These are phyloP conservation scores for Starmerella cellae DNA, from an alignment of 805 yeast species.

Conservation along the genomic window DNA sequence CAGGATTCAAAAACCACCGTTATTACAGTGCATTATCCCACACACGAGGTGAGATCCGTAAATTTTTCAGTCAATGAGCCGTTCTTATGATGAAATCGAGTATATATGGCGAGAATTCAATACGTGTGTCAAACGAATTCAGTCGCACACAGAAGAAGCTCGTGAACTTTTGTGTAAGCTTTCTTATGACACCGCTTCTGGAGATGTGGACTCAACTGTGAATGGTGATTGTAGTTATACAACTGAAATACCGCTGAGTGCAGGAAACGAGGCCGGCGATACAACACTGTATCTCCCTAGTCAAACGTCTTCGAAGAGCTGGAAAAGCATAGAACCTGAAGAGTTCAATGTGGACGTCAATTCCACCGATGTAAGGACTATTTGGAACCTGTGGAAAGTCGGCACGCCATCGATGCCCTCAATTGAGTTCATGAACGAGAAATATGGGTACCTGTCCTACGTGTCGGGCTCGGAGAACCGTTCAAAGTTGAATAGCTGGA, in stretches of 20 bases:
- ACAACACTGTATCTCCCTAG: background rate
- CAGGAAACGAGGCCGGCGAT: background rate
- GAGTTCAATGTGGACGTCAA: background rate
- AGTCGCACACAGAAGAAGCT: background rate
- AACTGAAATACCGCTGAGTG: background rate
- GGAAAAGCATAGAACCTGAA: background rate
- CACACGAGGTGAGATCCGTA: too few relatives aligned
- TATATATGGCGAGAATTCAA: background rate
- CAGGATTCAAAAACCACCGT: background rate
- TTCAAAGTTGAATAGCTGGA: background rate
- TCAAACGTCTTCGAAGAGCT: background rate
- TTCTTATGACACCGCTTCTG: background rate
- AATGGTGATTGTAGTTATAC: too few relatives aligned
- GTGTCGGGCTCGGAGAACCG: background rate
- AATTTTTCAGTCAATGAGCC: background rate
- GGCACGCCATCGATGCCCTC: constrained; percentile 6
- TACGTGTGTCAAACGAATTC: background rate
- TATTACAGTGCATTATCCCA: background rate
- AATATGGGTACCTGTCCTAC: constrained; percentile 2
- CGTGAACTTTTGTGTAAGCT: background rate
- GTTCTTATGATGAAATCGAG: too few relatives aligned
- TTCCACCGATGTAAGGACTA: background rate
- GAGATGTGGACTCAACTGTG: background rate
- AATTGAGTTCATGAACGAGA: constrained; percentile 4
- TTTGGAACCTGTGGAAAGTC: constrained; percentile 8